Conservation (phyloP, 345 rosid genomes). For the Citrus hindsii region DNA sequence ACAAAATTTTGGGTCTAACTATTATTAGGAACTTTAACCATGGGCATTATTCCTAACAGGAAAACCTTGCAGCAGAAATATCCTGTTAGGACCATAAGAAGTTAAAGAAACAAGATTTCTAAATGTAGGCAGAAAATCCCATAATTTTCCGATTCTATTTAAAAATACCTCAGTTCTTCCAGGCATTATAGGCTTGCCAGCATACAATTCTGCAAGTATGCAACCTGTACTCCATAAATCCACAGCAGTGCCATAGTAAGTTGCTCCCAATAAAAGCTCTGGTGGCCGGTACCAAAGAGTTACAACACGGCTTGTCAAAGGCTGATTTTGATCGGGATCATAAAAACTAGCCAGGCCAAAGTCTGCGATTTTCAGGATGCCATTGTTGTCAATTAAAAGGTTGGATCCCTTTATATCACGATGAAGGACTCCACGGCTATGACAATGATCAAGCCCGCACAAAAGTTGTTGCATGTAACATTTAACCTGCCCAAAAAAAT, state of each 20-base stretch:
- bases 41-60: neutral
- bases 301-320: slow-evolving; percentile 92
- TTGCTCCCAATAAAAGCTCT: slow-evolving; percentile 95
- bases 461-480: slow-evolving; percentile 92
- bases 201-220: slow-evolving; percentile 90
- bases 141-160: neutral
- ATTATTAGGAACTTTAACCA: neutral
- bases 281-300: slow-evolving; percentile 99
- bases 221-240: slow-evolving; percentile 99
- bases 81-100: neutral
- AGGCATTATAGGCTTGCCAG: slow-evolving; percentile 99
- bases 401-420: slow-evolving; percentile 98
- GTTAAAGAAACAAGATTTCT: neutral
- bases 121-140: neutral
- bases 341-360: slow-evolving; percentile 93
- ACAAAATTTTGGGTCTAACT: neutral
- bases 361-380: slow-evolving; percentile 90
- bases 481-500: slow-evolving; percentile 63
- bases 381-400: slow-evolving; percentile 86
- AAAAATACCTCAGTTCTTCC: slow-evolving; percentile 93
- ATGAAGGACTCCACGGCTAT: slow-evolving; percentile 87
- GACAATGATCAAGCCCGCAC: slow-evolving; percentile 91
- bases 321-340: slow-evolving; percentile 69
- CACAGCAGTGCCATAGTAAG: slow-evolving; percentile 78
- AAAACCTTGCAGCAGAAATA: neutral